phyloP scores from a whole-genome alignment of 495 filamentous ascomycete species.

The Lasiosphaeris hirsuta region DNA sequence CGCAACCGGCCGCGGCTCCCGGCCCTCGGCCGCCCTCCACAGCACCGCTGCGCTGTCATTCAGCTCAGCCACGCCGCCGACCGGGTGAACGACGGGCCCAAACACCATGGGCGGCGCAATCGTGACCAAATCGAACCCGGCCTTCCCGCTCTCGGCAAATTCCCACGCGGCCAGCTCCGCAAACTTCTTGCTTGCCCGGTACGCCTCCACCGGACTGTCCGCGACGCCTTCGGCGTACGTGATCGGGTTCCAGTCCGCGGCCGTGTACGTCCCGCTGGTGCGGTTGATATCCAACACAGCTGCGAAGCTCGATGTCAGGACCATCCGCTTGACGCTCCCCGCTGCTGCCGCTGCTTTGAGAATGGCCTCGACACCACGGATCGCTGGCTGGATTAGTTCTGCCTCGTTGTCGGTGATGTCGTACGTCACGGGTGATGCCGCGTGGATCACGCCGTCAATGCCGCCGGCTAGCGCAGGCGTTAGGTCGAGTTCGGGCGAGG shows the following conservation, averaged over 20 bases:
- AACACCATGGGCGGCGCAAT: constrained; percentile 45
- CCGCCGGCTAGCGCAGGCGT: constrained; percentile 40
- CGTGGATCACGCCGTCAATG: constrained; percentile 37
- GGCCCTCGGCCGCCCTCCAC: constrained; percentile 32
- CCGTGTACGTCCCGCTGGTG: constrained; percentile 54
- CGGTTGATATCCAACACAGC: constrained; percentile 43
- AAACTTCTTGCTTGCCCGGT: constrained; percentile 54
- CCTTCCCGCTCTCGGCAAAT: constrained; percentile 22
- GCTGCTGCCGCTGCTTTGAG: constrained; percentile 50
- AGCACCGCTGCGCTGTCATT: no score
- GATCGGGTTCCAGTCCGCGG: constrained; percentile 64
- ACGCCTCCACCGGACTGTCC: constrained; percentile 47
- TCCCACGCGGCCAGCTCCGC: constrained; percentile 47
- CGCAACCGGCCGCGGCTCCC: constrained; percentile 28
- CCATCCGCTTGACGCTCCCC: constrained; percentile 46
- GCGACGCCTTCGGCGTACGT: constrained; percentile 56
- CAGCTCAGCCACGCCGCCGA: constrained; percentile 1
- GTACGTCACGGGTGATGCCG: constrained; percentile 42
- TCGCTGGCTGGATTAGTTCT: constrained; percentile 58
- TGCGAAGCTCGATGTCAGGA: constrained; percentile 49
- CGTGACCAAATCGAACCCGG: constrained; percentile 25
- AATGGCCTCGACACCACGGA: constrained; percentile 67
- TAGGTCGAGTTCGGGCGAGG: constrained; percentile 4
- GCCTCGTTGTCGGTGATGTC: constrained; percentile 38
- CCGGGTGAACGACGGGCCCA: constrained; percentile 43